Evolutionary conservation across 768 basidiomycete species (phyloP), one percentile per base, ranked within the genome.

Genomic region (Tulasnella sp.): DNA sequence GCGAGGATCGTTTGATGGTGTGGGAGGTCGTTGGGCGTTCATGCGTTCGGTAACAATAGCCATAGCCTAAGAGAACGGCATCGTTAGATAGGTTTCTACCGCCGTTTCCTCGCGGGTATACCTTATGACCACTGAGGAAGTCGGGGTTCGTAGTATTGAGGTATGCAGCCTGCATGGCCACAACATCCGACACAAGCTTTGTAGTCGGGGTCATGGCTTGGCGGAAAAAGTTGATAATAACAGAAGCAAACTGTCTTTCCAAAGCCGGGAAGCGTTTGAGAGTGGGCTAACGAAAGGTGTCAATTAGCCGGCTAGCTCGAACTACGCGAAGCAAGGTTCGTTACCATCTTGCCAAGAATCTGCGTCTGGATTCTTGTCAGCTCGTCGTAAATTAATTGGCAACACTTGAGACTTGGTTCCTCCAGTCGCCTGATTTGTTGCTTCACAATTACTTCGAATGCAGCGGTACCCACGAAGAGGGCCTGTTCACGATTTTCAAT

Each of bases 91-190:
- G 15, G 46, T 48, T 20, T 23, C 48, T 9, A 51, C 3, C 20
- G 9, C 20, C 23, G 10, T 29, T 51, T 55, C 20, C 73, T 61
- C 39, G 20, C 39, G 15, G 73, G 16, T 82, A 82, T 77, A 88
- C 92, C 86, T 92, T 96, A 86, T 99, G 97, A 32, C 98, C 98
- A 80, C 91, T 93, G 83, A 99, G 89, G 86, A 99, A 99, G 85
- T 99, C 98, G 0, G 98, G 98, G 83, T 99, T 98, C 1, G 97
- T 99, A n/a, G 98, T 99, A 86, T 99, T 99, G 82, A 99, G 92
- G 84, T 99, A 99, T 84, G 95, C 97, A 44, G 96, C 95, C 86
- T 99, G 98, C 96, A 98, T 98, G 51, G 93, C 84, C 73, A 98
- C 96, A 86, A 99, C 90, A 81, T 99, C 97, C 15, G 89, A 83